Evolutionary conservation across 495 filamentous ascomycete species (phyloP), one percentile per base, ranked within the genome.

Genomic region (Apodospora peruviana): DNA sequence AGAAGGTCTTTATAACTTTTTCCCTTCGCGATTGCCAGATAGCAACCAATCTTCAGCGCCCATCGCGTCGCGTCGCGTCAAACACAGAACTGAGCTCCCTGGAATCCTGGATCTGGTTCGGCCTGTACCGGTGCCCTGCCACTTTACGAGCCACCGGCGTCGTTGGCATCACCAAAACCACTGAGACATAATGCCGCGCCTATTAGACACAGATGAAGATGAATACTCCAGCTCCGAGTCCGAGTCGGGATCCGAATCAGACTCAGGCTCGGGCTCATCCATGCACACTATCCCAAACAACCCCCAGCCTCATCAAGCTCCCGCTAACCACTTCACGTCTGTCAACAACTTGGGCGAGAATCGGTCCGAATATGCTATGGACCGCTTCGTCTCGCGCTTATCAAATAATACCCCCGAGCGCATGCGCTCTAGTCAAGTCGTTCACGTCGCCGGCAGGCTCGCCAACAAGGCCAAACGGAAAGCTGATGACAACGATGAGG

Each of bases 381-480:
- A 24, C 9, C 14, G n/a, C 20, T 21, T 21, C 11, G 39, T 17
- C 36, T 38, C 36, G 2, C 16, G 16, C 10, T 2, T 2, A 3
- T 7, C 2, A 7, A 16, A 2, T 18, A 2, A 7, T 7, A 17
- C 3, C 16, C 16, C 12, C 36, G 16, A 2, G 5, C 36, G 8
- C 36, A 7, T 7, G 7, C 36, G 36, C 16, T 32, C 27, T 12
- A 5, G 12, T 12, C 5, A 9, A 38, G 39, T 10, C 20, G 23
- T 18, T 18, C 36, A 38, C 35, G 47, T 55, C 35, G 38, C 25
- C 20, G 41, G 47, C 17, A 43, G 39, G 23, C 45, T 40, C 23
- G 47, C 47, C 49, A 24, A 58, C 47, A 20, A 55, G 8, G 20
- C 39, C 18, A 41, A 41, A n/a, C 18, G 39, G 14, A 41, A 41